Evolutionary conservation across 805 yeast species (phyloP).

Genomic region (Starmerella khaoyaiensis): DNA sequence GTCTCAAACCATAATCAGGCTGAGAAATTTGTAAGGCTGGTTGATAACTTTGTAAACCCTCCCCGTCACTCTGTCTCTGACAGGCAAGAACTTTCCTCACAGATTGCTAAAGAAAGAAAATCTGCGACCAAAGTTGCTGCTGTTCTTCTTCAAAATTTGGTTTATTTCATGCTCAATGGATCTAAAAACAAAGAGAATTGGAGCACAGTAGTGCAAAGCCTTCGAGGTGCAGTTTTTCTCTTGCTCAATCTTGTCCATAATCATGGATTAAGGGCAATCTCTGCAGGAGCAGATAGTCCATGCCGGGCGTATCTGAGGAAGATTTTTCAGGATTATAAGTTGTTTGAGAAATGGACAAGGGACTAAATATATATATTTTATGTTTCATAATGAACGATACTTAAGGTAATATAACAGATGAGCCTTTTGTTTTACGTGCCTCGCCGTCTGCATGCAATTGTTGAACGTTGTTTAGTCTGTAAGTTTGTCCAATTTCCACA

Average conservation of each 20-base stretch:
- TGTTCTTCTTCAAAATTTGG: slow-evolving; percentile 43
- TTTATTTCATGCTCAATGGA: slow-evolving; percentile 40
- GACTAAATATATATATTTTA: no score
- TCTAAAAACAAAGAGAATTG: neutral
- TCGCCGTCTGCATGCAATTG: slow-evolving; percentile 49
- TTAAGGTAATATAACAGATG: slow-evolving; percentile 13
- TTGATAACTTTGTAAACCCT: slow-evolving; percentile 67
- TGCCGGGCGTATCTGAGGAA: slow-evolving; percentile 56
- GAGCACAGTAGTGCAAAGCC: slow-evolving; percentile 18
- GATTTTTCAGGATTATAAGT: slow-evolving; percentile 59
- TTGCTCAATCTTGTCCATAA: slow-evolving; percentile 59
- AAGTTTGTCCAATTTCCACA: slow-evolving; percentile 38
- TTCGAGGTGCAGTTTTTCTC: slow-evolving; percentile 46
- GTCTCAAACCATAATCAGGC: slow-evolving; percentile 10
- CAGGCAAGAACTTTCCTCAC: slow-evolving; percentile 38
- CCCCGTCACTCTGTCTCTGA: slow-evolving; percentile 28
- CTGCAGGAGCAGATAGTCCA: slow-evolving; percentile 51
- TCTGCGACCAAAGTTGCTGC: slow-evolving; percentile 21
- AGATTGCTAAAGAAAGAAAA: slow-evolving; percentile 42
- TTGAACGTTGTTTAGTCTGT: slow-evolving; percentile 45
- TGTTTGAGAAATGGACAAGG: slow-evolving; percentile 71
- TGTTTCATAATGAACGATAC: no score
- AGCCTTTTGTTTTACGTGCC: slow-evolving; percentile 54
- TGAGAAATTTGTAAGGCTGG: slow-evolving; percentile 38
- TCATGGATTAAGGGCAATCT: slow-evolving; percentile 50